Base-by-base conservation (phyloP, 306 rosid genomes). In the Cucurbita ficifolia region DNA sequence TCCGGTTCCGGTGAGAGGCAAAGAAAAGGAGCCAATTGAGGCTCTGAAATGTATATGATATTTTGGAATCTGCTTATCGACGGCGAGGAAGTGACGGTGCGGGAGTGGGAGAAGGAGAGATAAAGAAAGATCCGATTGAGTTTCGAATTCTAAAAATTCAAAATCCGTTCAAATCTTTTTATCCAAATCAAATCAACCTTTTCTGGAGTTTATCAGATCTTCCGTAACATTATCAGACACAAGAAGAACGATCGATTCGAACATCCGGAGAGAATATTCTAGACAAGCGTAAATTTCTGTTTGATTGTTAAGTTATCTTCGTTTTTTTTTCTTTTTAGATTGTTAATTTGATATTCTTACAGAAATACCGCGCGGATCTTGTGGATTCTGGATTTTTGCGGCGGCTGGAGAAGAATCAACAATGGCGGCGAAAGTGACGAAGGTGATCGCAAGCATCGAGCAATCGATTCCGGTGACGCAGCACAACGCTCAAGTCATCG, bases 21-120 rank as follows among this genome's bases (percentile, higher is more conserved):
- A 29, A 16, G 18, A 29, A 11, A 11, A 69, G 58, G 65, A 75
- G 87, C 79, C 80, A 72, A 40, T 49, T 57, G 8, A 56, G 82
- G 82, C 84, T 73, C 82, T 78, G 84, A 86, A 67, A 86, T 85
- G 96, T 57, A 75, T 50, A 56, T 52, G 24, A 75, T 38, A 74
- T 72, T 77, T 18, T 69, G 63, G 52, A 35, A 79, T 56, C 60
- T 79, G 56, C 69, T 55, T n/a, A 81, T 81, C 39, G 64, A 77
- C 56, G 84, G 88, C 62, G 77, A 81, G 61, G 74, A 85, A 73
- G 71, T 81, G 11, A 76, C 83, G 49, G 90, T 85, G 13, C 75
- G 71, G 76, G 58, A 82, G 79, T 89, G 96, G 91, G 88, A 85
- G 76, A 87, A 82, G 50, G 87, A 87, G 83, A 42, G 88, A 89